Base-by-base conservation (phyloP, 2,329 filamentous ascomycete species). In the Zasmidium citrigriseum region DNA sequence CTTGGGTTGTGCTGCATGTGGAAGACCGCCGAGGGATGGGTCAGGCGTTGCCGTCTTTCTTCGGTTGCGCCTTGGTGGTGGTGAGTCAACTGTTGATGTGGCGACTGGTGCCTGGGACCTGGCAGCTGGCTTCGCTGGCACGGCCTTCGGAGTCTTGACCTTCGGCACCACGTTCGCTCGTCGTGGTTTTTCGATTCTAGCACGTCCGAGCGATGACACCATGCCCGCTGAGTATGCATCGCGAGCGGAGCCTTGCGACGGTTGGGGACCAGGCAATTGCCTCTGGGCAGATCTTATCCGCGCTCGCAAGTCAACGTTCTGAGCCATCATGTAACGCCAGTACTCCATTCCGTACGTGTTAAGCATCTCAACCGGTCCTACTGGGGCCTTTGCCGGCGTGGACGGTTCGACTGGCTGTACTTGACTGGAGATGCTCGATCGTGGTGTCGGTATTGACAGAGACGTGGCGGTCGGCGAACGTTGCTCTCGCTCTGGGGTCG, bases 1-100 rank as follows among this genome's bases (percentile, higher is more conserved):
- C 54, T 68, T 67, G 20, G 65, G 63, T 24, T 67, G 65, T 16
- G 60, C 56, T n/a, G 49, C 54, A 14, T 54, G 57, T 27, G 61
- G 46, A 16, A 53, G 44, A 29, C 29, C 56, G 25, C 46, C 52
- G 5, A 56, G 27, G 5, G 46, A 38, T 25, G 53, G 50, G 22
- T 63, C 61, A 22, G 58, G 58, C 3, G 61, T 61, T 24, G 64
- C 57, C 34, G 61, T 52, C 52, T 58, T 55, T 52, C 60, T 58
- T 45, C 54, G 57, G 34, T 54, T 57, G 12, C 64, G 61, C 48
- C 60, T 62, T 46, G 44, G 41, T 44, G 44, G 41, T 44, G 61
- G 48, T 59, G 55, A 57, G 24, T 61, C 57, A 52, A 25, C 50
- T 49, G 38, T 57, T 18, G 49, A 52, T 11, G 38, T 46, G 18